Percentiles rank a stretch among this genome's conserved stretches.
Conservation (phyloP, 1,284 basidiomycete species). For the Rhodotorula sp. region DNA sequence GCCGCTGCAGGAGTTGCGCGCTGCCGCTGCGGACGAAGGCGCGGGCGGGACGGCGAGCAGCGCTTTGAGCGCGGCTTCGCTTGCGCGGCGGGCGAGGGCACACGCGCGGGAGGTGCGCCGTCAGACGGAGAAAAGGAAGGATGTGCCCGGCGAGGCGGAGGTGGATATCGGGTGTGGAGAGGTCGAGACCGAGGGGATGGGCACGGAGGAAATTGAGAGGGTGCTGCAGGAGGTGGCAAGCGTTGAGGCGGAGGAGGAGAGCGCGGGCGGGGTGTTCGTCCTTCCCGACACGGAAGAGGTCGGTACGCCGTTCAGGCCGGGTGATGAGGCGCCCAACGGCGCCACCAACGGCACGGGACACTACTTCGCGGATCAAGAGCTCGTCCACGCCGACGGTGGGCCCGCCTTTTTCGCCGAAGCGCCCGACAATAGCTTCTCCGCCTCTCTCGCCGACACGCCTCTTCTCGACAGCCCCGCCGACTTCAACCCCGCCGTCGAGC, state of each 20-base stretch:
- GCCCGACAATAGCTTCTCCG: no score
- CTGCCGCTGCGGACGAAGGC: conserved; percentile 18
- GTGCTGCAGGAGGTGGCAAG: neutral
- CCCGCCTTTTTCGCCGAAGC: no score
- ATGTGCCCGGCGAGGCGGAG: no score
- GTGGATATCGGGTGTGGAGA: neutral
- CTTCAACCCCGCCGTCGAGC: no score
- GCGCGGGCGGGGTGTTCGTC: neutral
- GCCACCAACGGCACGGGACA: no score
- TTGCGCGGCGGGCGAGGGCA: no score
- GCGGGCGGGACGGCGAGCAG: neutral
- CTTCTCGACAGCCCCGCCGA: no score
- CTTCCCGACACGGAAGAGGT: neutral
- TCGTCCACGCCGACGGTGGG: no score
- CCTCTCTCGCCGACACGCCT: no score
- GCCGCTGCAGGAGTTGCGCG: neutral
- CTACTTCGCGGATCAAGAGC: no score
- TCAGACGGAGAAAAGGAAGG: neutral
- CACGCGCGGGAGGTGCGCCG: neutral
- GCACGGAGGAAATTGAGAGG: neutral
- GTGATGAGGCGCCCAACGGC: no score
- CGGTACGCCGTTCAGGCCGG: no score
- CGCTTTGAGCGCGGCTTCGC: neutral
- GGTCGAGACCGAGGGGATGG: neutral
- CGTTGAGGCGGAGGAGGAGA: neutral